Evolutionary conservation across 2,329 filamentous ascomycete genomes (phyloP).

Genomic region (Sphaceloma murrayae): DNA sequence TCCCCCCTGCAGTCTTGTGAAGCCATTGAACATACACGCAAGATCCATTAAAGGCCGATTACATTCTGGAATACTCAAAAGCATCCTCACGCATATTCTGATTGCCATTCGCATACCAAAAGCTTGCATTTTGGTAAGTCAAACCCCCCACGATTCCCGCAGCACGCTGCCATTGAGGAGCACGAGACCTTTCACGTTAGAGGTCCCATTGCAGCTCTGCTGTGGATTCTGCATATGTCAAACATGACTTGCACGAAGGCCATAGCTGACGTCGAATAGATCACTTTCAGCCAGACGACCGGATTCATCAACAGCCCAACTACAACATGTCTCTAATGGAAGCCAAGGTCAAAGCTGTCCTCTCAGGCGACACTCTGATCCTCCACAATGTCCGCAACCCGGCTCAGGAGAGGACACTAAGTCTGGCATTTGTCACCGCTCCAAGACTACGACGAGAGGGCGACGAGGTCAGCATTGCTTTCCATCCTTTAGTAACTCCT

Average conservation of each 20-base stretch:
- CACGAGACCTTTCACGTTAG: slow-evolving; percentile 10
- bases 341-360: slow-evolving; percentile 81
- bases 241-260: too few relatives aligned
- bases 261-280: neutral
- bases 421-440: slow-evolving; percentile 83
- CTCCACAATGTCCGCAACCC: slow-evolving; percentile 74
- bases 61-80: neutral
- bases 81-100: neutral
- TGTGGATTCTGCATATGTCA: too few relatives aligned
- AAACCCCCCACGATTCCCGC: too few relatives aligned
- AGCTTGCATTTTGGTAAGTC: slow-evolving; percentile 1
- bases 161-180: too few relatives aligned
- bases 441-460: slow-evolving; percentile 80
- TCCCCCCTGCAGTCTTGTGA: too few relatives aligned
- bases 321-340: slow-evolving; percentile 39
- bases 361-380: slow-evolving; percentile 87
- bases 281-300: neutral
- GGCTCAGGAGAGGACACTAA: slow-evolving; percentile 72
- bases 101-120: neutral
- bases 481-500: neutral
- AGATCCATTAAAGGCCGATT: neutral
- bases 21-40: too few relatives aligned
- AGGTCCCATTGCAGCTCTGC: too few relatives aligned
- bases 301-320: neutral
- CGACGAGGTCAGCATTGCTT: slow-evolving; percentile 53